Evolutionary conservation across 768 basidiomycete genomes (phyloP), one percentile per base, ranked within the genome.

Genomic region (Lactarius hengduanensis): DNA sequence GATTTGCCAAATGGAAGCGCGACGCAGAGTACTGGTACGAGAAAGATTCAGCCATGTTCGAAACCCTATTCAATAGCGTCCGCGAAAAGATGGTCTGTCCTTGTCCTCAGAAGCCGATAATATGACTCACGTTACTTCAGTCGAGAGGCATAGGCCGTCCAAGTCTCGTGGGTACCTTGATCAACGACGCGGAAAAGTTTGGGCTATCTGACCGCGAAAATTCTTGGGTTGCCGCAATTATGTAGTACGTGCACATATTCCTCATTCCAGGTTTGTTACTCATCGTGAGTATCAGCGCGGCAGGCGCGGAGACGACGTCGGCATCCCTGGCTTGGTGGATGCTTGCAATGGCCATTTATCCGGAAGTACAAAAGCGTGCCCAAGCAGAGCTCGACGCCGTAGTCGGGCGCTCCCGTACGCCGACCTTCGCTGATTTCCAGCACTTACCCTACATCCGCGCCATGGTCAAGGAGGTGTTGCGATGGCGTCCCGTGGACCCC

Each of bases 381-480:
- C 66, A 67, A 41, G 62, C 34, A 20, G 66, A 67, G 45, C 28
- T 67, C 28, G 66, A 67, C 36, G 38, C 55, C 7, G 62, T 67
- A 13, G 66, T 67, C 10, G 66, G 66, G 9, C 67, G 66, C 6
- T 26, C 41, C 0, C 55, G 69, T 40, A n/a, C 40, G 8, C 69
- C 69, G 1, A 40, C 63, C 4, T 70, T 62, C 16, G 45, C 69
- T 3, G 69, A 70, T 34, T 55, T 45, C 15, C 47, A 32, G 9
- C 45, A 54, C 16, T 45, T 70, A 3, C 69, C 69, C 2, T 70
- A 70, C 32, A 64, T 69, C n/a, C 61, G 58, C 15, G 69, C 69
- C 16, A 26, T 70, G 40, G 56, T 70, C 38, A 70, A 70, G 45
- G 69, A 70, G 32, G 20, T 34, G 11, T 55, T 70, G 36, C 66